These are phyloP conservation scores for Cenchrus americanus DNA, from an alignment of 176 grass and related monocot species.

Conservation along the genomic window DNA sequence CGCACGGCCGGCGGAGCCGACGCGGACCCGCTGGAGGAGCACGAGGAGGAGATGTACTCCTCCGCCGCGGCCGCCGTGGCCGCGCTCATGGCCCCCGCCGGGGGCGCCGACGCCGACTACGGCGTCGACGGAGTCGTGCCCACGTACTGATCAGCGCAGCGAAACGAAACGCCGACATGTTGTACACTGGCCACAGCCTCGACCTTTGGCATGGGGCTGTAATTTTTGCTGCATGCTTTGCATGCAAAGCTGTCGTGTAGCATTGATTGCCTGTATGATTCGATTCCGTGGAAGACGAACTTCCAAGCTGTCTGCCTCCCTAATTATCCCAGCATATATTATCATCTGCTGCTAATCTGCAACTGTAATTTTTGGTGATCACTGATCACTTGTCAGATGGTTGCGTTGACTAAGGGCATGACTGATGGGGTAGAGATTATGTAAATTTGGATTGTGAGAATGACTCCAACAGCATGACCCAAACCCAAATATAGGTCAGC, in stretches of 20 bases:
- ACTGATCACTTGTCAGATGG: background rate
- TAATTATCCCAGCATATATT: background rate
- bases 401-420: background rate
- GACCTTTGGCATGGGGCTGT: constrained; percentile 12
- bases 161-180: background rate
- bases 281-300: constrained; percentile 44
- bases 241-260: constrained; percentile 34
- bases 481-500: too few relatives aligned
- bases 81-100: constrained; percentile 59
- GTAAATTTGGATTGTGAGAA: too few relatives aligned
- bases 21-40: constrained; percentile 33
- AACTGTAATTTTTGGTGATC: constrained; percentile 3
- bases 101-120: constrained; percentile 46
- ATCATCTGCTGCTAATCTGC: constrained; percentile 28
- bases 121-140: constrained; percentile 77
- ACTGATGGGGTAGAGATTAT: too few relatives aligned
- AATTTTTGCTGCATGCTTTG: constrained; percentile 47
- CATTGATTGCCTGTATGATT: constrained; percentile 27
- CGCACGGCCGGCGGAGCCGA: constrained; percentile 30
- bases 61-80: constrained; percentile 59
- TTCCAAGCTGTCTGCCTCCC: constrained; percentile 5
- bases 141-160: constrained; percentile 28
- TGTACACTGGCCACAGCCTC: background rate
- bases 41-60: constrained; percentile 75
- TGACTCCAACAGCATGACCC: too few relatives aligned